Evolutionary conservation across 495 filamentous ascomycete genomes (phyloP).

Genomic region (Aspergillus haitiensis): DNA sequence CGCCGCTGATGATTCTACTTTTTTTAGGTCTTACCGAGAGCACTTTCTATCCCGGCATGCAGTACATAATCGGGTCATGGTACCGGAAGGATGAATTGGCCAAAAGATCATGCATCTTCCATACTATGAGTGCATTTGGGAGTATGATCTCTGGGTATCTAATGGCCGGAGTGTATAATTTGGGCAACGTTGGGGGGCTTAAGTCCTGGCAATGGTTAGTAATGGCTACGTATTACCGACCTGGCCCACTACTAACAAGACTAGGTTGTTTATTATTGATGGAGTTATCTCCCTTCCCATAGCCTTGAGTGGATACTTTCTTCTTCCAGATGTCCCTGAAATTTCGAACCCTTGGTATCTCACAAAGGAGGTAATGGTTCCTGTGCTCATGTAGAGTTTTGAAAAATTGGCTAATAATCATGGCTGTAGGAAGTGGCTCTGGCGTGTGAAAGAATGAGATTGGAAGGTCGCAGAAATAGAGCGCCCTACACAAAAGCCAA

Average conservation of each 20-base stretch:
- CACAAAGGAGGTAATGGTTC: conserved; percentile 32
- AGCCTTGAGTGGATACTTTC: conserved; percentile 55
- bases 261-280: conserved; percentile 45
- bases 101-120: conserved; percentile 63
- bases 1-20: too few relatives aligned
- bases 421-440: conserved; percentile 43
- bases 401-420: not conserved
- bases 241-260: not conserved
- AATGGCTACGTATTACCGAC: not conserved
- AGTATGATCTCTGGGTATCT: conserved; percentile 61
- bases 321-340: conserved; percentile 61
- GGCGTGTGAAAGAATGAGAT: conserved; percentile 47
- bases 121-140: conserved; percentile 53
- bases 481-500: conserved; percentile 48
- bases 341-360: conserved; percentile 57
- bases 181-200: conserved; percentile 49
- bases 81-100: conserved; percentile 58
- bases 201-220: conserved; percentile 48
- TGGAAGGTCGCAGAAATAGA: conserved; percentile 47
- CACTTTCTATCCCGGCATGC: conserved; percentile 49
- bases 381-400: not conserved
- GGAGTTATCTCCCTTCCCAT: conserved; percentile 50
- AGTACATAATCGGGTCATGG: conserved; percentile 50
- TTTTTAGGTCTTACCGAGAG: conserved; percentile 43
- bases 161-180: conserved; percentile 54